Base-by-base conservation (phyloP, 257 asterid species). In the Nicotiana benthamiana region DNA sequence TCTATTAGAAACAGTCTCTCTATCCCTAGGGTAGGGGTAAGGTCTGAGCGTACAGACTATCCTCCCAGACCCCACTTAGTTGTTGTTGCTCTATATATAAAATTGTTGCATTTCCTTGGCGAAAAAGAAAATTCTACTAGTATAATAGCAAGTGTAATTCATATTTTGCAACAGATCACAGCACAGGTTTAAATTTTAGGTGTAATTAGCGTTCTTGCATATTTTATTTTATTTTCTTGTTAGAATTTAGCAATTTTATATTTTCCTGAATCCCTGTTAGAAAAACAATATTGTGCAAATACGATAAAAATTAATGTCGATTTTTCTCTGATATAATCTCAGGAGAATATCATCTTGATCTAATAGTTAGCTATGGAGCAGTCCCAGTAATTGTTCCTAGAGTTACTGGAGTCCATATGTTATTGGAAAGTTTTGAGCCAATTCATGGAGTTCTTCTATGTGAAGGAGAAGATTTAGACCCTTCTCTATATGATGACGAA, bases 291-390 rank as follows among this genome's bases (percentile, higher is more conserved):
- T 32, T 32, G 36, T 32, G 36, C 1, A 32, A 5, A 32, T 32
- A 32, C 1, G 36, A 5, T 32, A 32, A 5, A 5, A 30, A 30
- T 30, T 65, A 30, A 65, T 30, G 46, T 36, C 10, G 4, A 3
- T 65, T 64, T 30, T 0, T 63, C 18, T 63, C 6, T 17, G 9
- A 54, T 54, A 54, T 54, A 54, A 16, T 32, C 0, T 34, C 6
- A 83, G 88, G 89, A 18, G 89, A 86, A 75, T 86, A 86, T 59
- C 89, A 86, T 63, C 85, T 86, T 2, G 87, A 86, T 77, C 89
- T 86, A 34, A 83, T 86, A 56, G 89, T 86, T 56, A 81, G 80
- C 65, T 83, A 86, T 75, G 89, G 89, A 64, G 89, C 89, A 0
- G 87, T 86, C 7, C 89, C 89, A 2, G 87, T 83, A 8, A 86